Conservation (phyloP, 805 yeast genomes). For the Candida suzukii region DNA sequence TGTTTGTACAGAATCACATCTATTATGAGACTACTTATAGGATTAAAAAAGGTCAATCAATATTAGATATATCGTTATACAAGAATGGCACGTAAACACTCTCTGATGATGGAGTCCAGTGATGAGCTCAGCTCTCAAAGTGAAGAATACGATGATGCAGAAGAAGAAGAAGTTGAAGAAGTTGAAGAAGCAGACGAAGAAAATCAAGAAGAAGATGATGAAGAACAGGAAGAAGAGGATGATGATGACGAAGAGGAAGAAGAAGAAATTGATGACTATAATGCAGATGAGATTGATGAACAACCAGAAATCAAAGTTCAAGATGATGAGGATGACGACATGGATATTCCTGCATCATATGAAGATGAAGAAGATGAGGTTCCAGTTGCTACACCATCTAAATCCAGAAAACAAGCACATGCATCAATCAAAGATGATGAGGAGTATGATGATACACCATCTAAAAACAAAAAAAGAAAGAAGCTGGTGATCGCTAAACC, state of each 20-base stretch:
- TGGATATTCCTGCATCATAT: slow-evolving; percentile 5
- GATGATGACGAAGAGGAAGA: slow-evolving; percentile 7
- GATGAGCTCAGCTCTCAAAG: neutral
- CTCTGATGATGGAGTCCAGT: neutral
- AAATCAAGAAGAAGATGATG: neutral
- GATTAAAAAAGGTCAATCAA: no score
- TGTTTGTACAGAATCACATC: no score
- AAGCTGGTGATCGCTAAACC: slow-evolving; percentile 1
- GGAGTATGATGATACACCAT: neutral
- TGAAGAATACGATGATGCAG: neutral
- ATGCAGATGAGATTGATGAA: slow-evolving; percentile 13
- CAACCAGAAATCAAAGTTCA: slow-evolving; percentile 9
- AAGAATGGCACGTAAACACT: neutral
- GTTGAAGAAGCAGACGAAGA: slow-evolving; percentile 1
- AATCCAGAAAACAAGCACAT: no score
- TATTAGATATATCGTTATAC: no score
- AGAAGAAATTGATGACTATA: slow-evolving; percentile 7
- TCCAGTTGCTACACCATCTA: no score
- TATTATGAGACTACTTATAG: no score
- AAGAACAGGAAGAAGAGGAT: slow-evolving; percentile 2
- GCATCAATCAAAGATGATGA: slow-evolving; percentile 3
- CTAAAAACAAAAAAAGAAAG: neutral
- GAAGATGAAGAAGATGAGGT: slow-evolving; percentile 17
- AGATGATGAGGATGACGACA: slow-evolving; percentile 16
- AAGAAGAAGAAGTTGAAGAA: neutral